These are phyloP conservation scores for Saitozyma podzolica DNA, from an alignment of 768 basidiomycete genomes.

Conservation along the genomic window DNA sequence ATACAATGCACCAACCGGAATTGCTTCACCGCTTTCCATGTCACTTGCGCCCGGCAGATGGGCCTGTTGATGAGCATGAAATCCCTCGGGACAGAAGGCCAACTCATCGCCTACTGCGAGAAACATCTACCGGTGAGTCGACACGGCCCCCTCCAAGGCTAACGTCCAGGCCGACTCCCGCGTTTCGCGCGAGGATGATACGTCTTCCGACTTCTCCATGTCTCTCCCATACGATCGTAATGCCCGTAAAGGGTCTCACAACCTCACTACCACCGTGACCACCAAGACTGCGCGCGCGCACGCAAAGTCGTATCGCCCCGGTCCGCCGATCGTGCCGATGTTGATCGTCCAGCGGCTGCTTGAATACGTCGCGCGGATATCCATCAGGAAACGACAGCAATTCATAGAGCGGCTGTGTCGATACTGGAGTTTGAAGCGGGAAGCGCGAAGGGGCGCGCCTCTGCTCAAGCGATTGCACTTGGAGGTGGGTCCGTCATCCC, in stretches of 20 bases:
- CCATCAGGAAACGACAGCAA: slow-evolving; percentile 70
- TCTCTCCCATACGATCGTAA: not conserved
- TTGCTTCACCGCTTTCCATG: slow-evolving; percentile 91
- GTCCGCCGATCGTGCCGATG: slow-evolving; percentile 85
- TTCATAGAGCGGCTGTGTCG: slow-evolving; percentile 76
- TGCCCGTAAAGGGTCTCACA: not conserved
- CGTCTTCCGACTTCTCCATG: too few species aligned
- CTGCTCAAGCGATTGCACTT: slow-evolving; percentile 87
- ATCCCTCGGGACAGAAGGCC: slow-evolving; percentile 39
- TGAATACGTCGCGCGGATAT: slow-evolving; percentile 70
- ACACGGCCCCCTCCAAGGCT: not conserved
- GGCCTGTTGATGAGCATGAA: slow-evolving; percentile 63
- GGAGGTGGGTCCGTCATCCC: slow-evolving; percentile 58
- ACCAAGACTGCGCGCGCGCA: slow-evolving; percentile 86
- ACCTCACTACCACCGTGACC: slow-evolving; percentile 33
- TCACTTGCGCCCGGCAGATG: slow-evolving; percentile 86
- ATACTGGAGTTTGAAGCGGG: slow-evolving; percentile 97
- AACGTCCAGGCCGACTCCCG: not conserved
- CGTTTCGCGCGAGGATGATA: too few species aligned
- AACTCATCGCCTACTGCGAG: slow-evolving; percentile 79
- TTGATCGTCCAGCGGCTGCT: slow-evolving; percentile 78
- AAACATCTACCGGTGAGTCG: slow-evolving; percentile 79
- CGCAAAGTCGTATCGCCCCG: slow-evolving; percentile 85
- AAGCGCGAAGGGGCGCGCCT: slow-evolving; percentile 88
- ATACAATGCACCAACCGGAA: slow-evolving; percentile 90